These are phyloP conservation scores for Gentiana dahurica DNA, from an alignment of 257 asterid genomes.

Conservation along the genomic window DNA sequence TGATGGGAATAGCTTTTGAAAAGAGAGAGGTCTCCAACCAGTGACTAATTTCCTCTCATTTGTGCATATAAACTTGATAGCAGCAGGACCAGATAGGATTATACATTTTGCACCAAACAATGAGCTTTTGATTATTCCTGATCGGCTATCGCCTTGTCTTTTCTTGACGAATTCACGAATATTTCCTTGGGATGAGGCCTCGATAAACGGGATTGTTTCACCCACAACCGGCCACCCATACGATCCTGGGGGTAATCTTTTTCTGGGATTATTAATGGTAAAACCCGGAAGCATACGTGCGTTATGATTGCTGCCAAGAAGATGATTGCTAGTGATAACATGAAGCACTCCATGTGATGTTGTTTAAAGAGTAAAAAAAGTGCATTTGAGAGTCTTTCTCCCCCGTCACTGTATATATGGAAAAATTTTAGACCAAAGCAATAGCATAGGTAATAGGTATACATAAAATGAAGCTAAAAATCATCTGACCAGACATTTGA, in stretches of 20 bases:
- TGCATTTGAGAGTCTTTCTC: no score
- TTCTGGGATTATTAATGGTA: neutral
- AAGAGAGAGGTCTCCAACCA: slow-evolving; percentile 16
- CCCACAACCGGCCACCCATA: slow-evolving; percentile 15
- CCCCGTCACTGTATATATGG: no score
- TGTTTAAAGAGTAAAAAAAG: no score
- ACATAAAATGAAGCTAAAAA: no score
- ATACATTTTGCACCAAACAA: slow-evolving; percentile 19
- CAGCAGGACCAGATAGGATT: slow-evolving; percentile 16
- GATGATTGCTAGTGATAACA: no score
- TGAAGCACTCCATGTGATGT: no score
- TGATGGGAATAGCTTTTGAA: slow-evolving; percentile 22
- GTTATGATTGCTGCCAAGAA: no score
- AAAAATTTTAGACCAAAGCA: no score
- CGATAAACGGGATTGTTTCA: slow-evolving; percentile 5
- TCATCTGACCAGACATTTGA: no score
- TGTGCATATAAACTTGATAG: slow-evolving; percentile 23
- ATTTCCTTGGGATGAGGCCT: neutral
- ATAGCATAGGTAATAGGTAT: no score
- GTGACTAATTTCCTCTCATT: slow-evolving; percentile 24
- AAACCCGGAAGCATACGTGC: no score
- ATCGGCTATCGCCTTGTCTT: slow-evolving; percentile 15
- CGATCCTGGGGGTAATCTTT: slow-evolving; percentile 5
- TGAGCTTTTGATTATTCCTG: slow-evolving; percentile 23
- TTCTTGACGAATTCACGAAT: slow-evolving; percentile 15